phyloP scores from a whole-genome alignment of 2,329 filamentous ascomycete genomes.

The Fonsecaea pedrosoi region DNA sequence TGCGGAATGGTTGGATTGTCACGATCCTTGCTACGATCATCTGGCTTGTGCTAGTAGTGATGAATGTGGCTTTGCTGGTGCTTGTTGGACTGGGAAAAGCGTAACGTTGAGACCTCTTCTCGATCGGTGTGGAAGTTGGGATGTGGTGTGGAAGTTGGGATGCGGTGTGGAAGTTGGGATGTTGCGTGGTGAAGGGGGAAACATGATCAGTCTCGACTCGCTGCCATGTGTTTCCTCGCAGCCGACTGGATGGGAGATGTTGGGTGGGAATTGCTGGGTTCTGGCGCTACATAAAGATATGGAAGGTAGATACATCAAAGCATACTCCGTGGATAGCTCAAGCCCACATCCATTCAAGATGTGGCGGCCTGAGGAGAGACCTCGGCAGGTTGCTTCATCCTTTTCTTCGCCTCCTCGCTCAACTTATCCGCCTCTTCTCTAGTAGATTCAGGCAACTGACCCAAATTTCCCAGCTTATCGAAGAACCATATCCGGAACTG shows the following conservation, averaged over 20 bases:
- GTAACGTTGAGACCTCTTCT: constrained; percentile 28
- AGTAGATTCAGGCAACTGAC: constrained; percentile 33
- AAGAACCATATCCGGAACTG: constrained; percentile 38
- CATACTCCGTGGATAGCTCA: constrained; percentile 13
- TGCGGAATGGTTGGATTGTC: constrained; percentile 75
- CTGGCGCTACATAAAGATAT: neutral
- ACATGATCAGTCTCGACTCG: neutral
- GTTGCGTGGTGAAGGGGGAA: neutral
- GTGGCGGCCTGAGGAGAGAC: constrained; percentile 24
- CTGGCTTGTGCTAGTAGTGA: constrained; percentile 75
- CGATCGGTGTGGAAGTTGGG: neutral
- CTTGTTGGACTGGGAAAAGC: constrained; percentile 64
- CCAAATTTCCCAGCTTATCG: constrained; percentile 29
- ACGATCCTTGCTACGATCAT: constrained; percentile 65
- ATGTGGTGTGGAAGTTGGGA: neutral
- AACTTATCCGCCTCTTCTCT: constrained; percentile 31
- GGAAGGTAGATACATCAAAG: neutral
- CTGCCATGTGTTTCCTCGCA: neutral
- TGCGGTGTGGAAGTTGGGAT: neutral
- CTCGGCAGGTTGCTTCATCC: constrained; percentile 19
- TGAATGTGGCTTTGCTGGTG: constrained; percentile 80
- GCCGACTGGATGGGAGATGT: neutral
- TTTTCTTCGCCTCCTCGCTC: constrained; percentile 33
- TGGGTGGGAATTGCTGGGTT: neutral
- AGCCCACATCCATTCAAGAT: neutral